Evolutionary conservation across 345 rosid species (phyloP).

Genomic region (Syzygium aromaticum): DNA sequence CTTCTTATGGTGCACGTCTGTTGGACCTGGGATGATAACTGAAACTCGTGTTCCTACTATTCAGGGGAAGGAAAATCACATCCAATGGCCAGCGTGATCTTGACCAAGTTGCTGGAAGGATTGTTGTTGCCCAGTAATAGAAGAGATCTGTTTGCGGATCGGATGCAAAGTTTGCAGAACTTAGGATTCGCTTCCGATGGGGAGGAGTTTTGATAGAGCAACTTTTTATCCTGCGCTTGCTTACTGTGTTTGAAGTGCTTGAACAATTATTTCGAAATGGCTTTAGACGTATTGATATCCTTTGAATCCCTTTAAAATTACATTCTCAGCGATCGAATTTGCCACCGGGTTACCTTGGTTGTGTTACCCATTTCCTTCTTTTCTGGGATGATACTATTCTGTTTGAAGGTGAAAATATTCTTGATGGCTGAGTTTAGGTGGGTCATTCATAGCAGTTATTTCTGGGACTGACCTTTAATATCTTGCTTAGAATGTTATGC

Average conservation of each 20-base stretch:
- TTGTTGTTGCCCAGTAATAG: constrained; percentile 18
- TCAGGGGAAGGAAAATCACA: constrained; percentile 42
- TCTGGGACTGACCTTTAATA: neutral
- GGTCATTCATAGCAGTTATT: neutral
- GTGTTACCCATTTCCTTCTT: neutral
- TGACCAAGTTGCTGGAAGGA: constrained; percentile 47
- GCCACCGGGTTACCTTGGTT: neutral
- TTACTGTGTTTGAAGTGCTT: neutral
- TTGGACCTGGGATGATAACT: neutral
- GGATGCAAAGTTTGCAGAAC: neutral
- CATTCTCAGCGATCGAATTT: neutral
- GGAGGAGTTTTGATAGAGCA: neutral
- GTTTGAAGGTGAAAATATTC: neutral
- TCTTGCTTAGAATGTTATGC: neutral
- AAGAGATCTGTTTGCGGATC: neutral
- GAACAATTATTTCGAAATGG: neutral
- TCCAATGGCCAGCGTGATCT: constrained; percentile 45
- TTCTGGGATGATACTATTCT: neutral
- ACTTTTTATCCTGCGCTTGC: neutral
- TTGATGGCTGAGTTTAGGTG: neutral
- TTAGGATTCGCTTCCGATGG: neutral
- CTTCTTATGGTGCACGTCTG: neutral
- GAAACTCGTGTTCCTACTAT: neutral
- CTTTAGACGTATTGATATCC: neutral
- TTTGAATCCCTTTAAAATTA: neutral